phyloP scores from a whole-genome alignment of 306 rosid species.

The Ochetophila trinervis region DNA sequence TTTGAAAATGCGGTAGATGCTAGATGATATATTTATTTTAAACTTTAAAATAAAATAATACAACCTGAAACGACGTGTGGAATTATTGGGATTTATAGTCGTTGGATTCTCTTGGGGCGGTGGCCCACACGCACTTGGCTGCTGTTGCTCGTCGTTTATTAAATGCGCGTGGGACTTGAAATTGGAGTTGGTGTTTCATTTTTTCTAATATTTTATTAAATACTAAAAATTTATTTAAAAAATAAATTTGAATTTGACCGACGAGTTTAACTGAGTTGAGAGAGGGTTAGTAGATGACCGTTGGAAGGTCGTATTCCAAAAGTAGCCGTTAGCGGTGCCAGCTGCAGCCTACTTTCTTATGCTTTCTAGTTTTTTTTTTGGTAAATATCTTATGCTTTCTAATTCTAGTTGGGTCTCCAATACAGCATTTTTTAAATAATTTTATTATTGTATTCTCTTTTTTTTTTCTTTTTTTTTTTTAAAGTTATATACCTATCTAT shows the following conservation, averaged over 20 bases:
- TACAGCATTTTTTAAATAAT: no score
- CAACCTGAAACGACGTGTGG: slow-evolving; percentile 16
- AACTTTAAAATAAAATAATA: not conserved
- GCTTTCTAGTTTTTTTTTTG: not conserved
- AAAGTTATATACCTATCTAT: no score
- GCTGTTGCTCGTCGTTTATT: not conserved
- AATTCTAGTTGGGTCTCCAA: not conserved
- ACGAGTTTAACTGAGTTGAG: not conserved
- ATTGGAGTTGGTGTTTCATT: not conserved
- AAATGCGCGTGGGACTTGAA: not conserved
- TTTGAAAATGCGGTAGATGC: not conserved
- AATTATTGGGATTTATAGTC: slow-evolving; percentile 9
- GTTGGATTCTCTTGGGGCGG: slow-evolving; percentile 13
- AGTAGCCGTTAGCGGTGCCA: slow-evolving; percentile 26
- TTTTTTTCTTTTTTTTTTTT: no score
- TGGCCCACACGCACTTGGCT: not conserved
- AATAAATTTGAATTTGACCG: not conserved
- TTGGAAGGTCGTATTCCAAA: slow-evolving; percentile 10
- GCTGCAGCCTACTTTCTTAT: not conserved
- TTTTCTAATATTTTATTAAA: no score
- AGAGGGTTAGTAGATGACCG: slow-evolving; percentile 11
- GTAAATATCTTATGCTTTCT: not conserved
- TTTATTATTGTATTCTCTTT: no score
- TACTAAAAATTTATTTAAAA: no score
- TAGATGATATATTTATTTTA: not conserved